These are phyloP conservation scores for Lasiosphaeria hispida DNA, from an alignment of 495 filamentous ascomycete species.

Conservation along the genomic window DNA sequence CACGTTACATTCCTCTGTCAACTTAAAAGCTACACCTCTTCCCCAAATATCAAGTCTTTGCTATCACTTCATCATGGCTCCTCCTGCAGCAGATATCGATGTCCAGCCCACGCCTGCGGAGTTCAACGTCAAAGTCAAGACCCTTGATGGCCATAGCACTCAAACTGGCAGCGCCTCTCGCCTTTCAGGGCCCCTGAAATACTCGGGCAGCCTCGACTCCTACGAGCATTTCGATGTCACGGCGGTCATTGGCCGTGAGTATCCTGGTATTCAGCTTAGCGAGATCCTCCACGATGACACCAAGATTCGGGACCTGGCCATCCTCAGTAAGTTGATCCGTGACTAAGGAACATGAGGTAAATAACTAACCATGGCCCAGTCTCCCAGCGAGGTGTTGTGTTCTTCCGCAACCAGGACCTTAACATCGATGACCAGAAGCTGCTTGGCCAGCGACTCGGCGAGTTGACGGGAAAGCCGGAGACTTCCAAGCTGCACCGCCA, in stretches of 20 bases:
- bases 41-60: neutral
- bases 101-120: conserved; percentile 43
- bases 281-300: conserved; percentile 67
- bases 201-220: conserved; percentile 59
- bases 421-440: conserved; percentile 59
- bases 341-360: neutral
- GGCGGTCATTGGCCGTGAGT: conserved; percentile 66
- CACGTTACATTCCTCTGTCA: neutral
- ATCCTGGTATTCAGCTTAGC: conserved; percentile 55
- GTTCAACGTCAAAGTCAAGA: conserved; percentile 64
- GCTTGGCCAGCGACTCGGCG: conserved; percentile 63
- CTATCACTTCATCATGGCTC: conserved; percentile 26
- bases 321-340: conserved; percentile 52
- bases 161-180: conserved; percentile 61
- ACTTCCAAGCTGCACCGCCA: conserved; percentile 56
- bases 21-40: neutral
- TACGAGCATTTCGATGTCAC: conserved; percentile 65
- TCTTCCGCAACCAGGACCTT: conserved; percentile 70
- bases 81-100: conserved; percentile 35
- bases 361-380: conserved; percentile 43
- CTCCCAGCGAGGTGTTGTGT: conserved; percentile 69
- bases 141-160: conserved; percentile 29
- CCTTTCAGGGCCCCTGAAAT: conserved; percentile 76
- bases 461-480: conserved; percentile 63
- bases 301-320: conserved; percentile 63